A percentile compares a stretch with the other conserved stretches of the same genome.
phyloP scores from a whole-genome alignment of 306 rosid genomes.

The Prunus salicina region DNA sequence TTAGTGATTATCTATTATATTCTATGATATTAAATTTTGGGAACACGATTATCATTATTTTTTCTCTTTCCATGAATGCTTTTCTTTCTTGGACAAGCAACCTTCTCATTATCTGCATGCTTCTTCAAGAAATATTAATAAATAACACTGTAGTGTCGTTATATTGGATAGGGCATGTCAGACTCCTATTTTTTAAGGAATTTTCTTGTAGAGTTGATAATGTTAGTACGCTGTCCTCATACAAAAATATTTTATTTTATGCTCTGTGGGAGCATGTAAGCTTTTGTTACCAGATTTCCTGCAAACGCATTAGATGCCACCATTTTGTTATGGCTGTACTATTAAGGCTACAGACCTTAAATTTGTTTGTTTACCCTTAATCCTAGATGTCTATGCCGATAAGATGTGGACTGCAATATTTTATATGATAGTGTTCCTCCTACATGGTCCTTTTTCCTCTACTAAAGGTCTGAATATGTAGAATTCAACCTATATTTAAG shows the following conservation, averaged over 20 bases:
- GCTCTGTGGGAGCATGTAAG: not conserved
- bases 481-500: too few species aligned
- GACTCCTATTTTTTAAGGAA: not conserved
- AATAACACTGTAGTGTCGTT: not conserved
- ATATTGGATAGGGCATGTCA: not conserved
- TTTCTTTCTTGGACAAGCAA: too few species aligned
- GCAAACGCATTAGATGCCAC: not conserved
- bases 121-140: not conserved
- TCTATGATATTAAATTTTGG: conserved; percentile 1
- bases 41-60: not conserved
- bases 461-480: too few species aligned
- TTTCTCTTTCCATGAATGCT: not conserved
- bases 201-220: not conserved
- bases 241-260: not conserved
- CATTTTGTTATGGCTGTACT: not conserved
- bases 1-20: not conserved
- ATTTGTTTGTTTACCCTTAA: not conserved
- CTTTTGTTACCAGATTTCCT: not conserved
- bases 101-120: not conserved
- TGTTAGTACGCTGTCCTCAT: not conserved
- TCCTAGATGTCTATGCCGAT: not conserved
- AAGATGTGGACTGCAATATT: not conserved
- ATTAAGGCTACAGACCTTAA: not conserved
- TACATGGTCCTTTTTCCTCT: too few species aligned
- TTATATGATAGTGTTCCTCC: not conserved